Percentiles rank a stretch among this genome's conserved stretches.
Evolutionary conservation across 805 yeast species (phyloP).

Genomic region (Metschnikowia orientalis): DNA sequence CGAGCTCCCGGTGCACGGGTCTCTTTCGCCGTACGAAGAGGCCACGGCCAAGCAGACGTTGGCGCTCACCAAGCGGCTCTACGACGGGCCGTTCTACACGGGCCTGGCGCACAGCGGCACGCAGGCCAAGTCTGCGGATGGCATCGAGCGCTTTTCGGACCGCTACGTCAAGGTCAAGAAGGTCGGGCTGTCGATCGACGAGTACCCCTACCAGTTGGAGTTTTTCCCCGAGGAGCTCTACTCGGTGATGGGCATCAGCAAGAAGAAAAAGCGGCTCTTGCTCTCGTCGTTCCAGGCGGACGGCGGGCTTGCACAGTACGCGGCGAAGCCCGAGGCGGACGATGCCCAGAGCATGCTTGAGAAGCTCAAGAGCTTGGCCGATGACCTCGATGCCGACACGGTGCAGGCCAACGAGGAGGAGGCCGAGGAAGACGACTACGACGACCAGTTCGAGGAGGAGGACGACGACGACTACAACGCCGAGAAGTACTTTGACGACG

Average conservation of each 20-base stretch:
- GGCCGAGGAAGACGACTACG: slow-evolving; percentile 48
- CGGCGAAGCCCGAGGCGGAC: slow-evolving; percentile 25
- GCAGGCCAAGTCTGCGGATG: slow-evolving; percentile 44
- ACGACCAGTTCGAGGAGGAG: slow-evolving; percentile 67
- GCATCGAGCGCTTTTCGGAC: slow-evolving; percentile 79
- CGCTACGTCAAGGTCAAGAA: slow-evolving; percentile 65
- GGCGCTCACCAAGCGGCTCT: slow-evolving; percentile 49
- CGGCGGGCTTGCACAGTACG: slow-evolving; percentile 37
- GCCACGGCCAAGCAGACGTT: slow-evolving; percentile 51
- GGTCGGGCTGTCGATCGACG: slow-evolving; percentile 67
- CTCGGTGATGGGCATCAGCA: slow-evolving; percentile 61
- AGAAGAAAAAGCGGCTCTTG: slow-evolving; percentile 48
- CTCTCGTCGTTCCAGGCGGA: slow-evolving; percentile 36
- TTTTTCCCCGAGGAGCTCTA: slow-evolving; percentile 78
- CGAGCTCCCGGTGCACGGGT: slow-evolving; percentile 63
- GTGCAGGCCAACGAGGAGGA: slow-evolving; percentile 40
- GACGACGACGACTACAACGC: slow-evolving; percentile 80
- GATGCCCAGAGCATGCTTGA: slow-evolving; percentile 36
- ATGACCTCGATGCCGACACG: slow-evolving; percentile 40
- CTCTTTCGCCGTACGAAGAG: slow-evolving; percentile 48
- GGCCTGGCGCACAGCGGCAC: slow-evolving; percentile 42
- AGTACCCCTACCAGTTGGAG: slow-evolving; percentile 67
- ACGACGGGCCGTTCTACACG: slow-evolving; percentile 64
- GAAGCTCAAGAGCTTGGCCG: slow-evolving; percentile 40
- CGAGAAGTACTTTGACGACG: slow-evolving; percentile 71